A percentile compares a stretch with the other conserved stretches of the same genome.
phyloP scores from a whole-genome alignment of 805 yeast genomes.

The Yamadazyma paraphyllophila region DNA sequence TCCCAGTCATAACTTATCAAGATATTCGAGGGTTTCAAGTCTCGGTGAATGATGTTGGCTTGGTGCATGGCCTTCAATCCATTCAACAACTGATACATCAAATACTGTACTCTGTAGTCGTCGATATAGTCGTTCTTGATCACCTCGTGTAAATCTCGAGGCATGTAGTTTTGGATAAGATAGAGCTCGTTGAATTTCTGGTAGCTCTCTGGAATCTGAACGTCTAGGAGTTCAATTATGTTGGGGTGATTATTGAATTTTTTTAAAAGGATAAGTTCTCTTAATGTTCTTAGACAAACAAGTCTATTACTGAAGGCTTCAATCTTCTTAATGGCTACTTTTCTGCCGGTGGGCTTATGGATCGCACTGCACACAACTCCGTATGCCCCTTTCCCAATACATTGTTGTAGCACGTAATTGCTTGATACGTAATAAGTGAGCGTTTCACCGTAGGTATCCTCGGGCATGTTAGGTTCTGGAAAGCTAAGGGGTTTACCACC shows the following conservation, averaged over 20 bases:
- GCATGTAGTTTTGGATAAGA: conserved; percentile 75
- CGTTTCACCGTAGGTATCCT: neutral
- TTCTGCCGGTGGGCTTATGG: conserved; percentile 56
- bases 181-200: conserved; percentile 71
- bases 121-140: conserved; percentile 53
- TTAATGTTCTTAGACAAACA: conserved; percentile 64
- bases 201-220: conserved; percentile 59
- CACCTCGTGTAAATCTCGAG: conserved; percentile 65
- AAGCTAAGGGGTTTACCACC: neutral
- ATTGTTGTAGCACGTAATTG: conserved; percentile 56
- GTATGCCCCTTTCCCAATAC: conserved; percentile 80
- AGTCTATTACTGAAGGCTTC: conserved; percentile 66
- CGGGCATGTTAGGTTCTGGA: neutral
- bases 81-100: conserved; percentile 65
- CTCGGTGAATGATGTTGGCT: conserved; percentile 73
- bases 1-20: conserved; percentile 69
- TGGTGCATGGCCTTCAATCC: conserved; percentile 71
- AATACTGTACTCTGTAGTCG: conserved; percentile 69
- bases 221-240: conserved; percentile 62
- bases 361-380: conserved; percentile 74
- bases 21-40: conserved; percentile 72
- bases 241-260: conserved; percentile 68
- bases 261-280: conserved; percentile 66
- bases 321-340: conserved; percentile 76
- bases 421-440: conserved; percentile 58